Percentiles rank a stretch among this genome's conserved stretches.
These are phyloP conservation scores for Geoglossum cookeanum DNA, from an alignment of 2,329 filamentous ascomycete genomes.

Conservation along the genomic window DNA sequence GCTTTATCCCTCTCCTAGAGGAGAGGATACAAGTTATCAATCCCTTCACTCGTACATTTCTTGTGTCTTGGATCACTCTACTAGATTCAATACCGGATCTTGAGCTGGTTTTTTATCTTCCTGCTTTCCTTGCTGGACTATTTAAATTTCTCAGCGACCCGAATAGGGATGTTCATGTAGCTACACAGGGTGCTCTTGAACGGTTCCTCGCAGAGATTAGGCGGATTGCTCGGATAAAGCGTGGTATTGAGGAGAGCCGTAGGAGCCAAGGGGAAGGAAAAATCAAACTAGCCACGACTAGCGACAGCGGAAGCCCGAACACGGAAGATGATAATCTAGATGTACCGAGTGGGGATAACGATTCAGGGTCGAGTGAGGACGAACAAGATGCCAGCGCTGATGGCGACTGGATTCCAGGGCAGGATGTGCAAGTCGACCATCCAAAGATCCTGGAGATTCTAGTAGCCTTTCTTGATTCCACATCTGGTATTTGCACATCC, in stretches of 20 bases:
- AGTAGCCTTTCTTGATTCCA: slow-evolving; percentile 70
- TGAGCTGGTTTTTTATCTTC: slow-evolving; percentile 80
- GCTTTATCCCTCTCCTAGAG: slow-evolving; percentile 82
- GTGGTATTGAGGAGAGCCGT: slow-evolving; percentile 72
- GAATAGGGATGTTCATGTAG: slow-evolving; percentile 85
- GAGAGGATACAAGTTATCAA: slow-evolving; percentile 90
- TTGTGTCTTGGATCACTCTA: slow-evolving; percentile 89
- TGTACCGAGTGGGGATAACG: slow-evolving; percentile 33
- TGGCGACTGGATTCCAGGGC: slow-evolving; percentile 91
- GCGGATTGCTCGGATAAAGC: slow-evolving; percentile 81
- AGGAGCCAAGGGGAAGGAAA: slow-evolving; percentile 47
- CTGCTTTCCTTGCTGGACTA: slow-evolving; percentile 75
- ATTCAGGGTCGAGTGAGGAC: slow-evolving; percentile 26
- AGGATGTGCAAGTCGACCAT: slow-evolving; percentile 90
- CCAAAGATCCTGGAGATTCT: slow-evolving; percentile 81
- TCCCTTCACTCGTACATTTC: slow-evolving; percentile 82
- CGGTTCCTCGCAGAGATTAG: slow-evolving; percentile 87
- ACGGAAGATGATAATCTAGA: slow-evolving; percentile 27
- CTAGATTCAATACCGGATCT: slow-evolving; percentile 93
- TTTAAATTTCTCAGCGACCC: slow-evolving; percentile 84
- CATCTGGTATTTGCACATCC: slow-evolving; percentile 36
- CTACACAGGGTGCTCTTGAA: slow-evolving; percentile 74
- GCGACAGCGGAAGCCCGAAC: slow-evolving; percentile 43
- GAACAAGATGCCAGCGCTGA: slow-evolving; percentile 44
- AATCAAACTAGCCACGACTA: slow-evolving; percentile 48